Evolutionary conservation across 345 rosid genomes (phyloP).

Genomic region (Boechera retrofracta): DNA sequence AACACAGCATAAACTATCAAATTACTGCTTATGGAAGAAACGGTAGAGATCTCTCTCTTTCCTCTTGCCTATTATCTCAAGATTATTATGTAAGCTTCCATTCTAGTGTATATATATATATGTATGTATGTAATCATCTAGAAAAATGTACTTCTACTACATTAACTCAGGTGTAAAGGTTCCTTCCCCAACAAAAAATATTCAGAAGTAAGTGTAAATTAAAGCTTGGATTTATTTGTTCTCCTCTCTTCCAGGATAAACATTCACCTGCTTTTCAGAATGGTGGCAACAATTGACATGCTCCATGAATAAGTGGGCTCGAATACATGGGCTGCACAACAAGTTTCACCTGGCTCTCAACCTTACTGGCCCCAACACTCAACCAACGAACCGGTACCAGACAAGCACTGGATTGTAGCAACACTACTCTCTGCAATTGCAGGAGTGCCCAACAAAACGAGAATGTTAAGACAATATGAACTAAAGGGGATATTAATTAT

Average conservation of each 20-base stretch:
- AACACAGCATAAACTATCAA: constrained; percentile 13
- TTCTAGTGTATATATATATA: not conserved
- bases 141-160: not conserved
- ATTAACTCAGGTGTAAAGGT: not conserved
- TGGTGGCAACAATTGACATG: constrained; percentile 67
- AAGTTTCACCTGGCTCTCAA: constrained; percentile 73
- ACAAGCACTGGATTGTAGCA: constrained; percentile 88
- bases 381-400: constrained; percentile 86
- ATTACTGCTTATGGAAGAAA: not conserved
- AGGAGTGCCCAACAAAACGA: constrained; percentile 58
- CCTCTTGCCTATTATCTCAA: constrained; percentile 5
- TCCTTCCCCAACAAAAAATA: not conserved
- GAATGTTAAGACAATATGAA: not conserved
- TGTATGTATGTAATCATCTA: not conserved
- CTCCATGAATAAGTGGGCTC: constrained; percentile 77
- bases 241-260: constrained; percentile 9
- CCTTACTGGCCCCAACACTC: constrained; percentile 88
- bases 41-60: not conserved
- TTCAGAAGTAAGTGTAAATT: constrained; percentile 1
- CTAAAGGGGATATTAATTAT: not conserved
- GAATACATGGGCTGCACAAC: constrained; percentile 80
- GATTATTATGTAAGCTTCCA: not conserved
- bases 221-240: constrained; percentile 19
- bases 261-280: constrained; percentile 63
- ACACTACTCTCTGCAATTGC: constrained; percentile 75